phyloP scores from a whole-genome alignment of 2,329 filamentous ascomycete genomes.

The Chaetomium sp. region DNA sequence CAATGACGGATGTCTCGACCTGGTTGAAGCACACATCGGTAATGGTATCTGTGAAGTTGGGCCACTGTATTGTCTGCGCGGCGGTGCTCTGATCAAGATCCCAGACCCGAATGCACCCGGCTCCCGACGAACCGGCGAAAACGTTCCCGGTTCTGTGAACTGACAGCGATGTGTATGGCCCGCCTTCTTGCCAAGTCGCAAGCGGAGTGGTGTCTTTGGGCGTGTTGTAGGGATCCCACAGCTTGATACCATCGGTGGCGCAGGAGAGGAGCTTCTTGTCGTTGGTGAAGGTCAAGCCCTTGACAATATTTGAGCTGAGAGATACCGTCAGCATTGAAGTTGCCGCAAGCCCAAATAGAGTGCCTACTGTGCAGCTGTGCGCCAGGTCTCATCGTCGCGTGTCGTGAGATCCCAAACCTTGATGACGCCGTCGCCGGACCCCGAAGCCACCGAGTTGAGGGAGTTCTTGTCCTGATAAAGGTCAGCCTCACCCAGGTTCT shows the following conservation, averaged over 20 bases:
- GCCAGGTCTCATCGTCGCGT: constrained; percentile 67
- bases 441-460: constrained; percentile 75
- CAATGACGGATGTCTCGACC: constrained; percentile 88
- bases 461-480: constrained; percentile 63
- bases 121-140: constrained; percentile 77
- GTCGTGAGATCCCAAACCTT: constrained; percentile 70
- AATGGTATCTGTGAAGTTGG: constrained; percentile 87
- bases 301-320: constrained; percentile 76
- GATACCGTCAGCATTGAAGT: background rate
- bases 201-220: constrained; percentile 68
- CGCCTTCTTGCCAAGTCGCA: constrained; percentile 80
- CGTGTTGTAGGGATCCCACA: constrained; percentile 87
- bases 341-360: background rate
- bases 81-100: constrained; percentile 73
- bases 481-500: background rate
- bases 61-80: constrained; percentile 83
- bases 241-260: constrained; percentile 82
- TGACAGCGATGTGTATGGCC: constrained; percentile 68
- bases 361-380: constrained; percentile 68
- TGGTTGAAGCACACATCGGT: constrained; percentile 88
- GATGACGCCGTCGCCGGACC: constrained; percentile 87
- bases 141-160: constrained; percentile 77
- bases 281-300: constrained; percentile 85
- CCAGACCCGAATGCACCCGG: constrained; percentile 87
- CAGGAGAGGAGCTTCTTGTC: constrained; percentile 86